phyloP scores from a whole-genome alignment of 2,329 filamentous ascomycete species.

The Colletotrichum navitas region DNA sequence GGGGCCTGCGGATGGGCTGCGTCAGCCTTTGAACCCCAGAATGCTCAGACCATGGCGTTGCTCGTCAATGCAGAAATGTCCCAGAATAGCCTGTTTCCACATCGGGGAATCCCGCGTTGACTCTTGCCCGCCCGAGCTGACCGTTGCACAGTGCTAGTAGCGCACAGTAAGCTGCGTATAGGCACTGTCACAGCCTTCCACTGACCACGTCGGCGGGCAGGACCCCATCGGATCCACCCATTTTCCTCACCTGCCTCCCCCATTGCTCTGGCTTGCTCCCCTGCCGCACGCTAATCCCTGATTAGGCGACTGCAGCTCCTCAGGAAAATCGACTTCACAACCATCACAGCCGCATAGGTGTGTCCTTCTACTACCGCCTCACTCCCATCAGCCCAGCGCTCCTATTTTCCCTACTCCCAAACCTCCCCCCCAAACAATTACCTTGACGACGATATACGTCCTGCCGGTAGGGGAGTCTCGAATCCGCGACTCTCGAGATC shows the following conservation, averaged over 20 bases:
- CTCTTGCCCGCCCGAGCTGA: neutral
- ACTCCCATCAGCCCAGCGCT: slow-evolving; percentile 33
- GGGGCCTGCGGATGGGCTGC: neutral
- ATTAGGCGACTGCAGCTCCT: slow-evolving; percentile 49
- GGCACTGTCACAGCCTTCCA: slow-evolving; percentile 33
- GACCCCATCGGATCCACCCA: slow-evolving; percentile 24
- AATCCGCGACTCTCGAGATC: slow-evolving; percentile 35
- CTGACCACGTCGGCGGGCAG: slow-evolving; percentile 36
- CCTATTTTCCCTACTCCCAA: slow-evolving; percentile 23
- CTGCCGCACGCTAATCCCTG: slow-evolving; percentile 51
- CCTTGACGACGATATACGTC: slow-evolving; percentile 32
- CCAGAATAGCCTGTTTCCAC: slow-evolving; percentile 33
- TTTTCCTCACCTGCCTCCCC: slow-evolving; percentile 29
- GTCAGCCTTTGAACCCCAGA: neutral
- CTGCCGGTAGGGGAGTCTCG: slow-evolving; percentile 29
- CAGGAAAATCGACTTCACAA: slow-evolving; percentile 47
- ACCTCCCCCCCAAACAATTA: slow-evolving; percentile 9
- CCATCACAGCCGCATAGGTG: slow-evolving; percentile 41
- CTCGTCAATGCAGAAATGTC: slow-evolving; percentile 36
- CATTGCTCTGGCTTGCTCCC: slow-evolving; percentile 21
- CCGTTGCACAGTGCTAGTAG: neutral
- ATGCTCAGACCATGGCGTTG: slow-evolving; percentile 28
- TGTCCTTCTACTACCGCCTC: slow-evolving; percentile 36
- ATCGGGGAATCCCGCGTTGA: slow-evolving; percentile 37
- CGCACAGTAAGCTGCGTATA: neutral